Evolutionary conservation across 1,139 yeast species (phyloP), one percentile per base, ranked within the genome.

Genomic region (Kurtzmaniella quercitrusa): DNA sequence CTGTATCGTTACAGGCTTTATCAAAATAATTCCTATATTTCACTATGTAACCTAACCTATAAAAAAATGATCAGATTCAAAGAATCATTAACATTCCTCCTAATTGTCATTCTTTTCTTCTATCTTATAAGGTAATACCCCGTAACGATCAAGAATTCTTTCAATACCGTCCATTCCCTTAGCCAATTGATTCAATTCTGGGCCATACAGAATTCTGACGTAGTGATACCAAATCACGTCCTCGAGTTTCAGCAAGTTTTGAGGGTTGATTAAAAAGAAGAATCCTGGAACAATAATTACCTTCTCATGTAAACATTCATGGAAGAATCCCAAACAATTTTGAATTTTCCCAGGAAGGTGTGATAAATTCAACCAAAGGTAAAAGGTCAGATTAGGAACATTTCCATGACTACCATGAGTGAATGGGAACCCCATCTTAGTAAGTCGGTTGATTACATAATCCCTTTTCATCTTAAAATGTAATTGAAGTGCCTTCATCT

Each of bases 101-200:
- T 27, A 27, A 11, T 10, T 27, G 10, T 27, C 31, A 11, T 10
- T 9, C 39, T 34, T 40, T 34, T 11, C 25, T 38, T 37, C 42
- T 25, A 41, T 39, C 25, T 59, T 57, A 44, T 68, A 68, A 11
- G 76, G 75, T 45, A 70, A 64, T 48, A 74, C 68, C 17, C 66
- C 65, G 51, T 73, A 75, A 46, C 79, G 66, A 29, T 64, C 57
- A 47, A 81, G 69, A 25, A 81, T 79, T n/a, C 74, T 60, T 55
- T 80, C 84, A 43, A 81, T 79, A 12, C 84, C 83, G 53, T 81
- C 85, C 85, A 81, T 77, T n/a, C 86, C 86, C 52, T 66, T 65
- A 43, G 66, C 79, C 54, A 81, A 65, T 39, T 73, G 73, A 34
- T 68, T 72, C 50, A 79, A 52, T 49, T 80, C 85, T 3, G 87